Conservation (phyloP, 2,329 filamentous ascomycete genomes). For the Scedosporium aurantiacum region DNA sequence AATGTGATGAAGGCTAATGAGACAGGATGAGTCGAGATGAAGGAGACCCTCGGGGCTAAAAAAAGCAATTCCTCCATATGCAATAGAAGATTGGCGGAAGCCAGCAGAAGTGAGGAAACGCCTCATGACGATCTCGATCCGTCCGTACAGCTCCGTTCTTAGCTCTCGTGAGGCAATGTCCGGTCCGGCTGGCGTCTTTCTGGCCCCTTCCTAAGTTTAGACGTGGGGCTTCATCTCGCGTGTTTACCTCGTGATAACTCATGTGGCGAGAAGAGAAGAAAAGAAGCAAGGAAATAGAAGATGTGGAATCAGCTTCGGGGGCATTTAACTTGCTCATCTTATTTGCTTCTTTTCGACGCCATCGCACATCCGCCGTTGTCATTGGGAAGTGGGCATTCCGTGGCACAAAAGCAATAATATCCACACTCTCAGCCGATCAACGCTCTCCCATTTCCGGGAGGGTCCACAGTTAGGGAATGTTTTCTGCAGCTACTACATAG, state of each 20-base stretch:
- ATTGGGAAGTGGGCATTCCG: too few species aligned
- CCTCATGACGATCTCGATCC: background rate
- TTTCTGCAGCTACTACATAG: too few species aligned
- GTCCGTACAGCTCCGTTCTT: too few species aligned
- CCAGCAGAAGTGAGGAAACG: background rate
- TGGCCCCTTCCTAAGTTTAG: background rate
- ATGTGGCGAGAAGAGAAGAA: background rate
- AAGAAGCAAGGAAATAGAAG: background rate
- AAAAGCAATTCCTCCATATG: background rate
- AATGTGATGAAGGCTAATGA: background rate
- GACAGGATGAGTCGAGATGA: background rate
- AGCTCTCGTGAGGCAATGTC: background rate
- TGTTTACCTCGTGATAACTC: too few species aligned
- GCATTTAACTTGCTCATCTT: too few species aligned
- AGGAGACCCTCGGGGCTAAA: background rate
- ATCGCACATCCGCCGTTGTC: too few species aligned
- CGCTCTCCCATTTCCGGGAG: too few species aligned
- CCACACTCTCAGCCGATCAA: too few species aligned
- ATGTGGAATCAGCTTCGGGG: background rate
- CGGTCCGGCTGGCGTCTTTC: background rate
- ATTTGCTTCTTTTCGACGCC: too few species aligned
- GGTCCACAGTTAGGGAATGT: too few species aligned
- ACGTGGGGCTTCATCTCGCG: background rate
- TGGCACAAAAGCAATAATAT: too few species aligned
- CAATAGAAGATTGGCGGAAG: background rate